phyloP scores from a whole-genome alignment of 345 rosid genomes.

The Citrus unshiu region DNA sequence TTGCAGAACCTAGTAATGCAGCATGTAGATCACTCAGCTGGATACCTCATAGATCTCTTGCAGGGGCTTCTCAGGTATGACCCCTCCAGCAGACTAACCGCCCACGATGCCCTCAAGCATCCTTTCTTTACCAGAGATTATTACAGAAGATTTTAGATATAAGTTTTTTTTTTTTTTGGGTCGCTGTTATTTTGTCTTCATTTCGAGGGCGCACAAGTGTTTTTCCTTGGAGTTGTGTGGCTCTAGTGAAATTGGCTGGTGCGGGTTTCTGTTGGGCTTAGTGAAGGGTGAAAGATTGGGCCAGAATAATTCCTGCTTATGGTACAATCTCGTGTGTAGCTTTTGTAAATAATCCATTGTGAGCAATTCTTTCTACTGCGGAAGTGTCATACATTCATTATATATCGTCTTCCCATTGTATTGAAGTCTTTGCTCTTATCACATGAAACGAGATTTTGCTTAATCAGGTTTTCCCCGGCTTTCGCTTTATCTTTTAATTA shows the following conservation, averaged over 20 bases:
- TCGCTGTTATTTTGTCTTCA: background rate
- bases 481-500: too few relatives aligned
- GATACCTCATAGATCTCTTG: constrained; percentile 57
- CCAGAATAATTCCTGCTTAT: constrained; percentile 6
- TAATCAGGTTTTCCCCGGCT: background rate
- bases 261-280: background rate
- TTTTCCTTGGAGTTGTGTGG: background rate
- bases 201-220: background rate
- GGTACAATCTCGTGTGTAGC: background rate
- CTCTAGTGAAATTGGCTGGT: constrained; percentile 5
- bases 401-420: background rate
- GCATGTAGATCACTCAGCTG: constrained; percentile 72
- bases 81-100: constrained; percentile 45
- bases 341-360: constrained; percentile 20
- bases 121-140: constrained; percentile 53
- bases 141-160: constrained; percentile 32
- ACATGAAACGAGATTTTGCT: background rate
- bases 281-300: background rate
- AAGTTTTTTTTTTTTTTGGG: background rate
- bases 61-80: constrained; percentile 63
- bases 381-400: background rate
- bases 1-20: constrained; percentile 65
- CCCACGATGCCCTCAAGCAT: constrained; percentile 58
- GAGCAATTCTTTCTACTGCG: constrained; percentile 1
- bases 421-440: background rate